Conservation (phyloP, 106 monocot species). For the Hemerocallis citrina region DNA sequence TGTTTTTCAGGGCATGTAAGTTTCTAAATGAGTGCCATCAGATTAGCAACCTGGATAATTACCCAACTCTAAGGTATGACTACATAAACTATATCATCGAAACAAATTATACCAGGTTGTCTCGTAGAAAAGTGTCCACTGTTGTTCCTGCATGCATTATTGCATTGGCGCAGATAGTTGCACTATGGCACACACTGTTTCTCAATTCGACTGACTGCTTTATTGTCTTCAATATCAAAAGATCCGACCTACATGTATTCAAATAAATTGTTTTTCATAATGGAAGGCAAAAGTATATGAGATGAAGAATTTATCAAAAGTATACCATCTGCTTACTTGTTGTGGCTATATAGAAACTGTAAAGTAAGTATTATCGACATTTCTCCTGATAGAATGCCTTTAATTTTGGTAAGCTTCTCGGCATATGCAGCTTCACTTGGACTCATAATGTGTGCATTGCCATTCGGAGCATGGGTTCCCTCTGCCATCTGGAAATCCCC, state of each 20-base stretch:
- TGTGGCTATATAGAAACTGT: constrained; percentile 94
- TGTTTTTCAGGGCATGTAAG: no score
- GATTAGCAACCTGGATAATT: no score
- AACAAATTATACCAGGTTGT: constrained; percentile 69
- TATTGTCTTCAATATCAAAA: constrained; percentile 93
- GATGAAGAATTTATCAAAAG: not conserved
- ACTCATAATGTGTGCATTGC: constrained; percentile 22
- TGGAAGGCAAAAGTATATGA: not conserved
- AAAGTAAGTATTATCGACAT: constrained; percentile 87
- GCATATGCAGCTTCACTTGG: constrained; percentile 47
- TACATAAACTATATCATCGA: no score
- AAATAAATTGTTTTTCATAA: not conserved
- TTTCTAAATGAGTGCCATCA: no score
- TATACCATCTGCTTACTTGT: constrained; percentile 43
- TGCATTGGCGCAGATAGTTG: constrained; percentile 97
- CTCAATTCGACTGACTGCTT: constrained; percentile 99
- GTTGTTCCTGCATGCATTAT: constrained; percentile 99
- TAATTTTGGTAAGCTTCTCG: constrained; percentile 63
- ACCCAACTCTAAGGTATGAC: no score
- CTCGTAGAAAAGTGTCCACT: constrained; percentile 94
- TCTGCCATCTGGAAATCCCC: constrained; percentile 45
- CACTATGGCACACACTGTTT: constrained; percentile 99
- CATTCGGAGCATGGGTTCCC: constrained; percentile 22
- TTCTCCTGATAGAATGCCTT: constrained; percentile 87
- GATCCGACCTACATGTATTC: constrained; percentile 62